Conservation (phyloP, 148 eudicot species). For the Rheum nobile region DNA sequence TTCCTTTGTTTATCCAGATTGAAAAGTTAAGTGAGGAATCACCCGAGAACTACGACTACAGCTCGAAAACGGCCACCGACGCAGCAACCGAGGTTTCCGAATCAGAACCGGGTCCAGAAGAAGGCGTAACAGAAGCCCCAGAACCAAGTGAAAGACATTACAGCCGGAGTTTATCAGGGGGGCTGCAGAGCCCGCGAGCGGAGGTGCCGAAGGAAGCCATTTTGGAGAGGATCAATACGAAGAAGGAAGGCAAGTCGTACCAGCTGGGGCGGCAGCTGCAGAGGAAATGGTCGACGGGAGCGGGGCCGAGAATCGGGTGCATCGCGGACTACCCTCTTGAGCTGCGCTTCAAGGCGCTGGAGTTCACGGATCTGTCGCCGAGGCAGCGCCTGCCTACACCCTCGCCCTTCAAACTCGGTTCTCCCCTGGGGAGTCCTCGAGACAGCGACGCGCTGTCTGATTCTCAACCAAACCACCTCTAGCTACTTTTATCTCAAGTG, state of each 20-base stretch:
- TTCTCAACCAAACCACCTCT: not conserved
- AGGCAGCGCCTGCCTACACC: conserved; percentile 13
- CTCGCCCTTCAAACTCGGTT: conserved; percentile 1
- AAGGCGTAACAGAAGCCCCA: conserved; percentile 11
- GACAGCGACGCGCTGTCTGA: not conserved
- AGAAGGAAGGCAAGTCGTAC: conserved; percentile 38
- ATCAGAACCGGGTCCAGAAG: conserved; percentile 10
- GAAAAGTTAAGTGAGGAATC: conserved; percentile 43
- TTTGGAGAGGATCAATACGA: conserved; percentile 63
- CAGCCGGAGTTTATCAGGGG: conserved; percentile 70
- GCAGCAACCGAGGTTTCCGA: not conserved
- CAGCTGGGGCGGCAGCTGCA: conserved; percentile 64
- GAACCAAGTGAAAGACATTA: conserved; percentile 21
- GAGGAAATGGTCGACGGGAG: conserved; percentile 66
- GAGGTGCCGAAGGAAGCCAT: conserved; percentile 50
- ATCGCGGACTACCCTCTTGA: conserved; percentile 73
- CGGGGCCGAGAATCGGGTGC: conserved; percentile 84
- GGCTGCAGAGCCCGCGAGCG: conserved; percentile 66
- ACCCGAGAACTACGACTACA: conserved; percentile 27
- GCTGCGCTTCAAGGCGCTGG: conserved; percentile 65
- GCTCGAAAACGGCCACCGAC: not conserved
- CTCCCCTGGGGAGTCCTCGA: not conserved
- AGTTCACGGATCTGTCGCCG: conserved; percentile 65
- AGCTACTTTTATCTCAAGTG: not conserved
- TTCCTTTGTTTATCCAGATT: conserved; percentile 30